Evolutionary conservation across 352 stramenopile genomes (phyloP), one percentile per base, ranked within the genome.

Genomic region (Elongisporangium senticosum): DNA sequence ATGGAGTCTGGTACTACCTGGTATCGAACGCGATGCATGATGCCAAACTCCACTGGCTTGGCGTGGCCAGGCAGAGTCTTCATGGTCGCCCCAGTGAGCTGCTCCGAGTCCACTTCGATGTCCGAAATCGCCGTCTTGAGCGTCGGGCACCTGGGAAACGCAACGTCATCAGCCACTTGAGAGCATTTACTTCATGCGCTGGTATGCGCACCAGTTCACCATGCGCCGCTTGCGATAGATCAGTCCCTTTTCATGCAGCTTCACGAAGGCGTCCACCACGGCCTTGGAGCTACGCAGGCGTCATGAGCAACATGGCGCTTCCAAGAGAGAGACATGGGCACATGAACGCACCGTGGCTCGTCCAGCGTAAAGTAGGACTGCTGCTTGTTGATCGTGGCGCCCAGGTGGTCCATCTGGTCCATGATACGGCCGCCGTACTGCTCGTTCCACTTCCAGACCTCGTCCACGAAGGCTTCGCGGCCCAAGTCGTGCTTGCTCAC

Each of bases 301-400:
- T 24, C 43, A 24, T 26, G 4, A 55, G 14, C 17, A 33, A 7
- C 8, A 49, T 26, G 23, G 23, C 11, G 49, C 7, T 49, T 8
- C 11, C n/a, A 49, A n/a, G 15, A 26, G n/a, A 65, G 19, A 15
- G 8, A 28, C 40, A 23, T 13, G 7, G 15, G 24, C 14, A 19
- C 14, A 53, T 11, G 17, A 14, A 37, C 48, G n/a, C 69, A 98
- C 53, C 98, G 87, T 56, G 90, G 93, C 6, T 97, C 83, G 66
- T 99, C 97, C 73, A 99, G 98, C 43, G 98, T 99, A 72, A 99
- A 99, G 53, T 95, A 96, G 63, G 98, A 88, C 28, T 97, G 69
- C 53, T 90, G 86, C 86, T 98, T 99, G 83, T 99, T 97, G 4
- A 99, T 92, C 39, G 89, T 95, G 2, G 84, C 90, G 17, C 97